Base-by-base conservation (phyloP, 2,329 filamentous ascomycete species). In the Fusarium tanahbumbuense region DNA sequence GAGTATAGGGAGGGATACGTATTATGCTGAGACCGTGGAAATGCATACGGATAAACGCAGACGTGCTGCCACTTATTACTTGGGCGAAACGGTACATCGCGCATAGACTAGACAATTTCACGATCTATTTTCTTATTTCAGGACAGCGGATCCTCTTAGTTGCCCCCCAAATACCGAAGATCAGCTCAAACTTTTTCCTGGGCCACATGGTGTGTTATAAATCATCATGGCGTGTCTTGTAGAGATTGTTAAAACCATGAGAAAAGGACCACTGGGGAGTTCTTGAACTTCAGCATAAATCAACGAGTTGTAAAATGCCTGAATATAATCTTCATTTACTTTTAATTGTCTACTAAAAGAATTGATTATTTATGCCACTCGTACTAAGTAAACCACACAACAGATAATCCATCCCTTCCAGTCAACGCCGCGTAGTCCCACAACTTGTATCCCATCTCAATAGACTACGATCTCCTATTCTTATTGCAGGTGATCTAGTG, bases 401-500 rank as follows among this genome's bases (percentile, higher is more conserved):
- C 48, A 52, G 25, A 63, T 60, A 45, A 66, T 42, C 53, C 60
- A 54, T 64, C 55, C 59, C 56, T 61, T 70, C 64, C 64, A 48
- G 44, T 30, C 70, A 76, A 77, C 75, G 75, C 73, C 75, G 61
- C 60, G 64, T 59, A 60, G 60, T 53, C 68, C 53, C 72, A 61
- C 56, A 65, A 52, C 56, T 57, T 63, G 50, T 63, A 73, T 73
- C 69, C 59, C 64, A 64, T 65, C 46, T 59, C 25, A 41, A 63
- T 53, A 45, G 34, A 58, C 45, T 62, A 50, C 34, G 27, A 30
- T 16, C 44, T 20, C 54, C 44, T 59, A 28, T 34, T 57, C 53
- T 57, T 34, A 27, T 37, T 48, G 15, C 37, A n/a, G 30, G 49
- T 56, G 41, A 15, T 27, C 49, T 70, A 84, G 55, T 84, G 83